phyloP scores from a whole-genome alignment of 1,284 basidiomycete genomes.

The Cyathus olla region DNA sequence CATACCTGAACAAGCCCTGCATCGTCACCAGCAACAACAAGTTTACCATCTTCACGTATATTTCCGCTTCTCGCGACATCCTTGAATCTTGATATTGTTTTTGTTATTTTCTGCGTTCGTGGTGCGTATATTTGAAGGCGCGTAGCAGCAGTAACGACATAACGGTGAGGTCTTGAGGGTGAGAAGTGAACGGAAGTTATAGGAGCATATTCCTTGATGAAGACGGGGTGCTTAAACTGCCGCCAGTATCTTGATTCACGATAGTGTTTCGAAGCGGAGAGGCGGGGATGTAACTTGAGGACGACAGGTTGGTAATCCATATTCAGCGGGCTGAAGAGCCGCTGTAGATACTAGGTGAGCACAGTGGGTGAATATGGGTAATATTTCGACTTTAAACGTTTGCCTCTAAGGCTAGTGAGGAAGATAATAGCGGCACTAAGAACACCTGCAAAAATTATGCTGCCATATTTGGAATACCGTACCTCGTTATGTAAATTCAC shows the following conservation, averaged over 20 bases:
- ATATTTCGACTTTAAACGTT: too few relatives aligned
- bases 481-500: too few relatives aligned
- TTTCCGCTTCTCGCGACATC: slow-evolving; percentile 92
- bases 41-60: slow-evolving; percentile 93
- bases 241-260: slow-evolving; percentile 86
- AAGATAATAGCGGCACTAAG: too few relatives aligned
- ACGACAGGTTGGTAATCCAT: slow-evolving; percentile 88
- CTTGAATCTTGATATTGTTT: slow-evolving; percentile 97
- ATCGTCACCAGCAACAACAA: slow-evolving; percentile 96
- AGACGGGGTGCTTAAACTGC: slow-evolving; percentile 86
- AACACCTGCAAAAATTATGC: background rate
- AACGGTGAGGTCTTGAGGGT: slow-evolving; percentile 87
- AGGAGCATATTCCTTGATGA: slow-evolving; percentile 95
- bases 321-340: background rate
- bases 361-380: too few relatives aligned
- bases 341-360: too few relatives aligned
- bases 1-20: slow-evolving; percentile 90
- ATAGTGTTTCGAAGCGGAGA: slow-evolving; percentile 68
- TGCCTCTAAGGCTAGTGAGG: too few relatives aligned
- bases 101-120: slow-evolving; percentile 93
- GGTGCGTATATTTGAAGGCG: slow-evolving; percentile 97
- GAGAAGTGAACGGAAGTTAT: slow-evolving; percentile 94
- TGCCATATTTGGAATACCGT: background rate
- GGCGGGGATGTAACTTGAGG: slow-evolving; percentile 68
- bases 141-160: slow-evolving; percentile 95